Evolutionary conservation across 352 stramenopile species (phyloP), one percentile per base, ranked within the genome.

Genomic region (Pythium utonaiense): DNA sequence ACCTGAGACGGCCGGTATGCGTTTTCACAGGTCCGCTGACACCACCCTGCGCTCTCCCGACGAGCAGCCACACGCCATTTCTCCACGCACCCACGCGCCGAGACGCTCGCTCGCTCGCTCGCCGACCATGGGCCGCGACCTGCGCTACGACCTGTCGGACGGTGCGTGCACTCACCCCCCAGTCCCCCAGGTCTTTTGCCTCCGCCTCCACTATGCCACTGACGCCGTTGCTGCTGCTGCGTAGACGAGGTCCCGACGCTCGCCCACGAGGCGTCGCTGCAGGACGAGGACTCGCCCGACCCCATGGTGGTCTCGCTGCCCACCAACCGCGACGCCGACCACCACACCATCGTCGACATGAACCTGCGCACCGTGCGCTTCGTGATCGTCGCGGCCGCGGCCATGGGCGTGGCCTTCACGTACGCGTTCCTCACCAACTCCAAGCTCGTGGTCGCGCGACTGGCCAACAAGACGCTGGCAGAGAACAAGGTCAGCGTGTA

Each of bases 301-400:
- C 9, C 13, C 12, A 10, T 41, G 21, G 44, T 48, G 36, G 34
- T 19, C 10, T 31, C 49, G 30, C 41, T 31, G 38, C 69, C 64
- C 24, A 77, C 73, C 27, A 82, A 80, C 53, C 61, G 66, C 61
- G 58, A 82, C 53, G 64, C 71, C n/a, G 73, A 85, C 50, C 70
- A 72, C 64, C 77, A 82, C 64, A 83, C 77, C 28, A 86, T 83
- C 64, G 74, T 85, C 49, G 69, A 80, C 64, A 81, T 82, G 70
- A 74, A 70, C 57, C 67, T 85, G 49, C 73, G 75, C 28, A 66
- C 71, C 2, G 42, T 54, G 40, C 77, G 77, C 54, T 86, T 83
- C 60, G 27, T 75, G 9, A 24, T 77, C 21, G 70, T 77, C 53
- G 70, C 78, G 21, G 55, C 61, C 5, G 30, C 67, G 3, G 75